Percentiles rank a stretch among this genome's conserved stretches.
Evolutionary conservation across 1,284 basidiomycete genomes (phyloP).

Genomic region (Fistulinella cinereoalba): DNA sequence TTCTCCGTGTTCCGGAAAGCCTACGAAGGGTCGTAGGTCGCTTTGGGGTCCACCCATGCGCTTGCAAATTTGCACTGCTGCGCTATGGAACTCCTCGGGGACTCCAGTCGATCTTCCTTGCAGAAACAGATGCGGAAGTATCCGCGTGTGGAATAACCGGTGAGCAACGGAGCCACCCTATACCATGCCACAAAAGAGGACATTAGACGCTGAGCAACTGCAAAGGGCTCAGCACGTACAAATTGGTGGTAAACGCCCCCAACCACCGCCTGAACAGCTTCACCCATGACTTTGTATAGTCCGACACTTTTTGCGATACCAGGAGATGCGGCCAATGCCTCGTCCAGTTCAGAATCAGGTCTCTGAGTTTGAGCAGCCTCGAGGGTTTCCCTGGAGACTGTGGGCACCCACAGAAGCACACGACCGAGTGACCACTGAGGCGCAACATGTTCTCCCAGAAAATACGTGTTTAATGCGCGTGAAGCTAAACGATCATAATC

Average conservation of each 20-base stretch:
- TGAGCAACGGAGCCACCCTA: slow-evolving; percentile 36
- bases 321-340: slow-evolving; percentile 24
- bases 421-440: slow-evolving; percentile 68
- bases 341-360: slow-evolving; percentile 27
- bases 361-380: slow-evolving; percentile 9
- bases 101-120: slow-evolving; percentile 26
- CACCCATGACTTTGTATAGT: slow-evolving; percentile 73
- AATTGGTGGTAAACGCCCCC: slow-evolving; percentile 77
- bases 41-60: slow-evolving; percentile 33
- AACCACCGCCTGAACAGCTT: slow-evolving; percentile 70
- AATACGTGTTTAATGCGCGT: slow-evolving; percentile 61
- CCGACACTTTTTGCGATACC: slow-evolving; percentile 51
- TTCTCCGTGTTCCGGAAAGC: background rate
- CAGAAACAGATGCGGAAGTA: slow-evolving; percentile 34
- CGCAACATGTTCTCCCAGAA: slow-evolving; percentile 69
- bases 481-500: slow-evolving; percentile 56
- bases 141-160: slow-evolving; percentile 33
- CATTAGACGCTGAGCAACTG: background rate
- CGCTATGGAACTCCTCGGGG: slow-evolving; percentile 31
- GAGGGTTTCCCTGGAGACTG: slow-evolving; percentile 33
- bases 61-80: slow-evolving; percentile 29
- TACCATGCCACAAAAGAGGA: background rate
- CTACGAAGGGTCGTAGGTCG: slow-evolving; percentile 12
- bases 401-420: slow-evolving; percentile 67
- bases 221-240: slow-evolving; percentile 44